Conservation (phyloP, 176 grass and related monocot species). For the Otatea glauca region DNA sequence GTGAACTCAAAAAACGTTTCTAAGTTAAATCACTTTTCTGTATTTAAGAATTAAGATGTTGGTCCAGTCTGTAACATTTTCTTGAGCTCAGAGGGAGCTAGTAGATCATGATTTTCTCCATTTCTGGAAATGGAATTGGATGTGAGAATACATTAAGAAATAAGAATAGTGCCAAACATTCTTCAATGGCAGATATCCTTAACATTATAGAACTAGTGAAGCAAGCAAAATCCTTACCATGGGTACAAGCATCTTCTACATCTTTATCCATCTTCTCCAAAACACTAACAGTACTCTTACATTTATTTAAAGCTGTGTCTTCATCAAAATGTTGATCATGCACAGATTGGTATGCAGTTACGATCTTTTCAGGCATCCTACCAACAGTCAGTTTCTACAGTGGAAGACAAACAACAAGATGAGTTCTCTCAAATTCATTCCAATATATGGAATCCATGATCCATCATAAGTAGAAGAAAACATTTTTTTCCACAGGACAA, state of each 20-base stretch:
- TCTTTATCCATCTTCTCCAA: constrained; percentile 82
- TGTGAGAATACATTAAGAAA: constrained; percentile 21
- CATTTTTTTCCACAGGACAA: background rate
- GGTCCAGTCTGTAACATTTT: background rate
- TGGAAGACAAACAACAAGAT: constrained; percentile 38
- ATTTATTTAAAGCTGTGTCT: constrained; percentile 79
- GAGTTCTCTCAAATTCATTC: constrained; percentile 15
- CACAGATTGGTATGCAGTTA: constrained; percentile 73
- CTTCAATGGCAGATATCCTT: constrained; percentile 5
- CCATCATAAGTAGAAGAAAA: constrained; percentile 34
- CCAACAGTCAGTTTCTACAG: constrained; percentile 85
- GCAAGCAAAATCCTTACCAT: constrained; percentile 60
- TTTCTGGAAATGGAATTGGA: constrained; percentile 17
- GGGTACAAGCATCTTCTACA: constrained; percentile 62
- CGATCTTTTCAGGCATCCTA: constrained; percentile 90
- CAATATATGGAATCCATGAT: constrained; percentile 38
- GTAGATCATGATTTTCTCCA: background rate
- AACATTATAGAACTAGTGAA: constrained; percentile 24
- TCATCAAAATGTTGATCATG: constrained; percentile 81
- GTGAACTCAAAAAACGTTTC: background rate
- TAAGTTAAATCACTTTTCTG: background rate
- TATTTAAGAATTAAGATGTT: background rate
- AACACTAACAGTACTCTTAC: constrained; percentile 56
- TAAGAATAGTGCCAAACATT: constrained; percentile 18
- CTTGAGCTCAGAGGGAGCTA: constrained; percentile 3